These are phyloP conservation scores for Dinochytrium kinnereticum DNA, from an alignment of 371 early-diverging fungal genomes.

Conservation along the genomic window DNA sequence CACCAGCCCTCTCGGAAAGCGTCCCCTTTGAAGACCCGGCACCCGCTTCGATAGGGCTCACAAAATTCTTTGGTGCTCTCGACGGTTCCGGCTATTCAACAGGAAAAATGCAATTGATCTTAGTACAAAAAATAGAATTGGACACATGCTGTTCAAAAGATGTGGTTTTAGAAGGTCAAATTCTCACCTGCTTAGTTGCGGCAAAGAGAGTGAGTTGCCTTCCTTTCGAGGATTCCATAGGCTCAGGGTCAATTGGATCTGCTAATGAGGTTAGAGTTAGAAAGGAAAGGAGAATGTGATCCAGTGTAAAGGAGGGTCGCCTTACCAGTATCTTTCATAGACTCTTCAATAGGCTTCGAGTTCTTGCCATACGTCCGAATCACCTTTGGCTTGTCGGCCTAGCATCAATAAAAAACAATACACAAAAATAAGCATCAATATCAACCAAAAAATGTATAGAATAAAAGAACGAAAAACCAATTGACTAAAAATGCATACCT, in stretches of 20 bases:
- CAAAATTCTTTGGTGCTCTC: not conserved
- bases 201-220: conserved; percentile 20
- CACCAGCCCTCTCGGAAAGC: not conserved
- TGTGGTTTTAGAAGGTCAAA: not conserved
- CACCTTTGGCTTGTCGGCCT: conserved; percentile 1
- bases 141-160: not conserved
- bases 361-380: not conserved
- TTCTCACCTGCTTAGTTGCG: conserved; percentile 43
- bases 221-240: not conserved
- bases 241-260: not conserved
- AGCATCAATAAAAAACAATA: not conserved
- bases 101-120: too few relatives aligned
- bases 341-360: not conserved
- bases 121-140: not conserved
- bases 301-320: not conserved
- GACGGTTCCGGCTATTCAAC: not conserved
- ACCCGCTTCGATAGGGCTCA: conserved; percentile 10
- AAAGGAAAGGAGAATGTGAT: not conserved
- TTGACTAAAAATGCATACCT: too few relatives aligned
- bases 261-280: too few relatives aligned
- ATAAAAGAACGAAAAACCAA: not conserved
- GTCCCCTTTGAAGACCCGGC: conserved; percentile 16
- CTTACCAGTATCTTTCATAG: not conserved
- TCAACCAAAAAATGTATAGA: not conserved
- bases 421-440: not conserved